Percentiles rank a stretch among this genome's conserved stretches.
Conservation (phyloP, 805 yeast species). For the Wickerhamomyces strasburgensis region DNA sequence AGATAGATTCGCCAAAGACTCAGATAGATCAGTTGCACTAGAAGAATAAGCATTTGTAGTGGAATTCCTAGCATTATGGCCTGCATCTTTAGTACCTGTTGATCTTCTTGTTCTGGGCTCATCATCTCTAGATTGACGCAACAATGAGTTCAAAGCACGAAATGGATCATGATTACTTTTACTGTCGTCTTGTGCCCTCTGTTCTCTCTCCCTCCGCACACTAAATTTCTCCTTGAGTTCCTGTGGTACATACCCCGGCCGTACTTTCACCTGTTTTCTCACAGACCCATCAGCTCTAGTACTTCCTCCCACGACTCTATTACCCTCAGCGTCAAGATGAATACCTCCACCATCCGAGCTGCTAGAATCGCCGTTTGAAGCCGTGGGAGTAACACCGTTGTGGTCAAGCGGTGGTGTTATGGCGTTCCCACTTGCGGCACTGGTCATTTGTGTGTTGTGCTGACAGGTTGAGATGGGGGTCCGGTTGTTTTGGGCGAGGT, state of each 20-base stretch:
- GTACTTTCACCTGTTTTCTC: conserved; percentile 18
- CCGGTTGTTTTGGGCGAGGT: too few species aligned
- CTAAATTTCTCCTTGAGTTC: conserved; percentile 20
- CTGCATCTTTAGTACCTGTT: not conserved
- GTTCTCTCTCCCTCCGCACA: conserved; percentile 10
- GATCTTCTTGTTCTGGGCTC: not conserved
- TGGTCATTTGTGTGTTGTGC: too few species aligned
- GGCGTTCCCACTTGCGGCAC: too few species aligned
- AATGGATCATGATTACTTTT: too few species aligned
- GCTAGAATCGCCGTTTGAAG: too few species aligned
- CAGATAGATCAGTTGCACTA: not conserved
- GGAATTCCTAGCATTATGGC: not conserved
- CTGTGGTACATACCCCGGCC: conserved; percentile 22
- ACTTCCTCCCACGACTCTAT: conserved; percentile 21
- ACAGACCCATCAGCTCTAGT: conserved; percentile 24
- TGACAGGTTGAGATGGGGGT: too few species aligned
- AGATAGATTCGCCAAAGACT: not conserved
- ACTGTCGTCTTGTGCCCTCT: conserved; percentile 2
- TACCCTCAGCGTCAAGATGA: conserved; percentile 7
- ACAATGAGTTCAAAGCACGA: conserved; percentile 1
- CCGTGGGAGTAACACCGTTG: too few species aligned
- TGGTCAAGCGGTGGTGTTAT: too few species aligned
- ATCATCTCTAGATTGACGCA: not conserved
- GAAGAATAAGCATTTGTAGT: not conserved
- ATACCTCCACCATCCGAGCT: conserved; percentile 6